phyloP scores from a whole-genome alignment of 768 basidiomycete genomes.

The Dendrothele bispora region DNA sequence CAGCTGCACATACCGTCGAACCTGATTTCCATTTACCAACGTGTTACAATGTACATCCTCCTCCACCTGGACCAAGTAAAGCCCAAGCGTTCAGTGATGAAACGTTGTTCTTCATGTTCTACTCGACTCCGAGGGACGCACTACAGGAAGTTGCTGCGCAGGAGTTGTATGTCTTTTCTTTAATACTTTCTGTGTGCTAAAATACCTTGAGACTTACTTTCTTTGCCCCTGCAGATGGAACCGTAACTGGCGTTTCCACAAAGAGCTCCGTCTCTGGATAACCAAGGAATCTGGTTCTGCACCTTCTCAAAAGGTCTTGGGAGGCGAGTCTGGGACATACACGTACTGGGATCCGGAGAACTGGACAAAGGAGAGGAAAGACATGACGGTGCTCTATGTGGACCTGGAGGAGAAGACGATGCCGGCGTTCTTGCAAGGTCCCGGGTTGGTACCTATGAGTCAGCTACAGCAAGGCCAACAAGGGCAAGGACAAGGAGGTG shows the following conservation, averaged over 20 bases:
- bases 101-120: slow-evolving; percentile 98
- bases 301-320: slow-evolving; percentile 73
- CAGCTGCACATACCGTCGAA: slow-evolving; percentile 81
- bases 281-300: slow-evolving; percentile 85
- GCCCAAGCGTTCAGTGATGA: slow-evolving; percentile 90
- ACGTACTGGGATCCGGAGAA: slow-evolving; percentile 87
- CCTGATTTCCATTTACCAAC: slow-evolving; percentile 89
- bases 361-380: slow-evolving; percentile 76
- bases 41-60: slow-evolving; percentile 91
- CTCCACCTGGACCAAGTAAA: slow-evolving; percentile 79
- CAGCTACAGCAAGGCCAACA: slow-evolving; percentile 38
- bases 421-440: slow-evolving; percentile 58
- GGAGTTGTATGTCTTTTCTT: slow-evolving; percentile 72
- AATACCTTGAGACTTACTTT: neutral
- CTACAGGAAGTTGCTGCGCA: slow-evolving; percentile 94
- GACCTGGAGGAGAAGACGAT: slow-evolving; percentile 74
- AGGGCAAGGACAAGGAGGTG: slow-evolving; percentile 22
- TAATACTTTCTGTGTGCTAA: too few species aligned
- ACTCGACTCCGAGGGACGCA: slow-evolving; percentile 87
- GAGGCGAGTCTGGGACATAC: slow-evolving; percentile 86
- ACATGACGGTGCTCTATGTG: slow-evolving; percentile 72
- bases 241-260: slow-evolving; percentile 96
- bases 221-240: slow-evolving; percentile 59
- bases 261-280: slow-evolving; percentile 80
- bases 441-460: slow-evolving; percentile 44